Base-by-base conservation (phyloP, 2,329 filamentous ascomycete genomes). In the Cladosporium sp. region DNA sequence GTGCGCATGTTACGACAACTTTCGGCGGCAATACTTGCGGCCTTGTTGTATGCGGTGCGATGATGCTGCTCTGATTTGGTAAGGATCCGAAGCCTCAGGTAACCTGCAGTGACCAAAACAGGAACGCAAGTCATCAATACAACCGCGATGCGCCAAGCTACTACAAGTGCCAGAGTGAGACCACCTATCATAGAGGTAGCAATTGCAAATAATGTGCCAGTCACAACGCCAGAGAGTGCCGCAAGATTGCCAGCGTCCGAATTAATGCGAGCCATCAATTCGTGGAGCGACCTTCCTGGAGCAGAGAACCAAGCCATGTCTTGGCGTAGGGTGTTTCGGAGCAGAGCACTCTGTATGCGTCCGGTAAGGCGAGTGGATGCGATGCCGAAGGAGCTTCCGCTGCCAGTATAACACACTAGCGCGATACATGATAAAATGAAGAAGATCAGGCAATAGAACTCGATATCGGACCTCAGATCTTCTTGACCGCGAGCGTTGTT, bases 1-100 rank as follows among this genome's bases (percentile, higher is more conserved):
- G 87, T 89, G 63, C 85, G 83, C 70, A 87, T 85, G 1, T 81
- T 83, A 53, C 82, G 80, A 50, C 87, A 84, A 1, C 86, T 85
- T 63, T 90, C 87, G 5, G 85, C 83, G 1, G 85, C 85, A 52
- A 89, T 80, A 4, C 81, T 79, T 15, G 86, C 82, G 1, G 87
- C 84, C 42, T 80, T 79, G 6, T 82, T 79, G 63, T 87, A 90
- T 2, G 87, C 85, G 22, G 80, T 81, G 39, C 85, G 81, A 62
- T 88, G 84, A 13, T 81, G 80, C 56, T 82, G 78, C 60, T 89
- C 83, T 48, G 86, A 84, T 36, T 80, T 78, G 2, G 82, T 79
- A 13, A 80, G 69, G 3, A 80, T 74, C 4, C 75, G 72, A 10
- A 80, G 70, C 39, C 78, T 72, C 19, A 78, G 65, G 59, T 75